phyloP scores from a whole-genome alignment of 768 basidiomycete genomes.

The Kwoniella dendrophila region DNA sequence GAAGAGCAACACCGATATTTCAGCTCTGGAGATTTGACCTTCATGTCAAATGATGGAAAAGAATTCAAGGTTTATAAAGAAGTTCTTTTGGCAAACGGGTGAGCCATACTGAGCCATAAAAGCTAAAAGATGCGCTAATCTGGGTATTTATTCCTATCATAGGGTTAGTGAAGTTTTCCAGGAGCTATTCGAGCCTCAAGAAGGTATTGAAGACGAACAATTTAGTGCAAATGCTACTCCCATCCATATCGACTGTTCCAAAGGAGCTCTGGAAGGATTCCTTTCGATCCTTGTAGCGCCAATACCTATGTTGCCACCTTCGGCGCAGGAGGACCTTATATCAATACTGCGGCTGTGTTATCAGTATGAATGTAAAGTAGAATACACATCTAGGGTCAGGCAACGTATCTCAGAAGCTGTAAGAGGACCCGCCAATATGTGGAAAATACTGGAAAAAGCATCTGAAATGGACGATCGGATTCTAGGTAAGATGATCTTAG shows the following conservation, averaged over 20 bases:
- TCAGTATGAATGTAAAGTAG: not conserved
- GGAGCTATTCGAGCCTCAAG: not conserved
- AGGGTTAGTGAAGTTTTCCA: slow-evolving; percentile 2
- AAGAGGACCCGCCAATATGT: not conserved
- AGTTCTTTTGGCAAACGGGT: not conserved
- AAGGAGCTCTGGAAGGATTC: not conserved
- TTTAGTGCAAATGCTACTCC: not conserved
- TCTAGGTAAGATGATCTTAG: slow-evolving; percentile 4
- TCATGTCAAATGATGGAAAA: slow-evolving; percentile 1
- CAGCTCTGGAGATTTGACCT: slow-evolving; percentile 3
- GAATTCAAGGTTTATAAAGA: not conserved
- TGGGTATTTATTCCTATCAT: not conserved
- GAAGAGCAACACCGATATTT: too few relatives aligned
- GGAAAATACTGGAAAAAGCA: not conserved
- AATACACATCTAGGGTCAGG: not conserved
- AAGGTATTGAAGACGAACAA: not conserved
- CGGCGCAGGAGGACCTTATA: not conserved
- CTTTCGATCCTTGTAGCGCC: slow-evolving; percentile 4
- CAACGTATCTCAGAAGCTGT: not conserved
- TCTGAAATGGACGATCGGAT: not conserved
- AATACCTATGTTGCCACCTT: not conserved
- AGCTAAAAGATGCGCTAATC: not conserved
- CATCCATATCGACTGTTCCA: not conserved
- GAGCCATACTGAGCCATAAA: not conserved
- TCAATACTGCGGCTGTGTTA: not conserved